Conservation (phyloP, 345 rosid genomes). For the Arabidopsis thaliana region DNA sequence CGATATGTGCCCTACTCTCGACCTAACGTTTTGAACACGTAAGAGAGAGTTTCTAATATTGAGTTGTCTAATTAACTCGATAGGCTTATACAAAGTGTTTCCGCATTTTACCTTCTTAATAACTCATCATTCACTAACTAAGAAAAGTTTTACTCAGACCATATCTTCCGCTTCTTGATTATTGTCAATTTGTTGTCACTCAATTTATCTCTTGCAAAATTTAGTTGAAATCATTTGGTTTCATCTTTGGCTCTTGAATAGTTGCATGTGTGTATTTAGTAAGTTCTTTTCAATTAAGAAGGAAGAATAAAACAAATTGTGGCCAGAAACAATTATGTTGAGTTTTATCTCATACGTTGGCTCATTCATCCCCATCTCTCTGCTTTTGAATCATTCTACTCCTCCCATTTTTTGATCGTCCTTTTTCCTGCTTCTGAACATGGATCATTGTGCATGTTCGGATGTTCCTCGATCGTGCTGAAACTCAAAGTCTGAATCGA, state of each 20-base stretch:
- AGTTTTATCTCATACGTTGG: background rate
- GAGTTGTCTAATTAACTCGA: too few relatives aligned
- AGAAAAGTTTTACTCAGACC: background rate
- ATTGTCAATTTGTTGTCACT: background rate
- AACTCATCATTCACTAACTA: background rate
- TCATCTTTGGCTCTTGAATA: background rate
- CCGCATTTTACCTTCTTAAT: background rate
- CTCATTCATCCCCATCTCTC: background rate
- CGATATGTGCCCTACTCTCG: background rate
- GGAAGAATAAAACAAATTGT: background rate
- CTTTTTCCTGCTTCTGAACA: background rate
- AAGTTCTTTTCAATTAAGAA: too few relatives aligned
- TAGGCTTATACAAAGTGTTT: background rate
- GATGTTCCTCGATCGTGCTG: background rate
- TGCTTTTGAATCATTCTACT: background rate
- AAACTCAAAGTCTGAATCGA: background rate
- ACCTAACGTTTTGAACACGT: background rate
- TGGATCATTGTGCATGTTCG: conserved; percentile 6
- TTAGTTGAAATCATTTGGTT: background rate
- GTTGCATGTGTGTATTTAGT: too few relatives aligned
- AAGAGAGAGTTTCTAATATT: too few relatives aligned
- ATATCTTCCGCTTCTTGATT: background rate
- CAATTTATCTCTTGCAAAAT: background rate
- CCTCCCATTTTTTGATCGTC: too few relatives aligned
- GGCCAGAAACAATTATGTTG: background rate